These are phyloP conservation scores for Angophora floribunda DNA, from an alignment of 345 rosid species.

Conservation along the genomic window DNA sequence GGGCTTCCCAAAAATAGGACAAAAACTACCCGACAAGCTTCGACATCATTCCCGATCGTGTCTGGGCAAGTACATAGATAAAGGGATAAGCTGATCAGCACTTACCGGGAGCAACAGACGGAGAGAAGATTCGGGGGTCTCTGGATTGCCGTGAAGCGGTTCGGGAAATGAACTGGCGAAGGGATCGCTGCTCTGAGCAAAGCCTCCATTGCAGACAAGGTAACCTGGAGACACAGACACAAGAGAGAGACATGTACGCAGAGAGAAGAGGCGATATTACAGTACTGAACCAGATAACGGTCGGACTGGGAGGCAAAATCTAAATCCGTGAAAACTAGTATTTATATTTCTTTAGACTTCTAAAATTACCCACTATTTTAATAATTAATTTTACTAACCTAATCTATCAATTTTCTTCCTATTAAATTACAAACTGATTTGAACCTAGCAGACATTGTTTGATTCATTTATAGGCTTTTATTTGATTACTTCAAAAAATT, in stretches of 20 bases:
- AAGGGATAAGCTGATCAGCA: not conserved
- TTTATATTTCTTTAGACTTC: not conserved
- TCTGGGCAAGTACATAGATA: not conserved
- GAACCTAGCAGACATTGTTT: not conserved
- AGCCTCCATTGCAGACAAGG: constrained; percentile 8
- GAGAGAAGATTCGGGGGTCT: not conserved
- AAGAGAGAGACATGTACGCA: no score
- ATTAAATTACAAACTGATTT: not conserved
- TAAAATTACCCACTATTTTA: not conserved
- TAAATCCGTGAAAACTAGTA: not conserved
- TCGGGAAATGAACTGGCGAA: constrained; percentile 2
- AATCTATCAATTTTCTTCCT: not conserved
- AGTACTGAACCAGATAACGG: not conserved
- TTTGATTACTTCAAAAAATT: not conserved
- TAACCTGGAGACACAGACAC: no score
- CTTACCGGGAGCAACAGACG: not conserved
- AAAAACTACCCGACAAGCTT: not conserved
- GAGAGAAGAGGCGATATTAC: not conserved
- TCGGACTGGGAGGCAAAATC: not conserved
- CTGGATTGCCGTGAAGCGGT: not conserved
- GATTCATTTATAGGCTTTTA: not conserved
- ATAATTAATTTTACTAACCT: not conserved
- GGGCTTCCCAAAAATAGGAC: not conserved
- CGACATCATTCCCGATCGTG: not conserved
- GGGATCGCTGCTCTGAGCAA: constrained; percentile 15